These are phyloP conservation scores for Globisporangium uncinulatum DNA, from an alignment of 352 stramenopile species.

Conservation along the genomic window DNA sequence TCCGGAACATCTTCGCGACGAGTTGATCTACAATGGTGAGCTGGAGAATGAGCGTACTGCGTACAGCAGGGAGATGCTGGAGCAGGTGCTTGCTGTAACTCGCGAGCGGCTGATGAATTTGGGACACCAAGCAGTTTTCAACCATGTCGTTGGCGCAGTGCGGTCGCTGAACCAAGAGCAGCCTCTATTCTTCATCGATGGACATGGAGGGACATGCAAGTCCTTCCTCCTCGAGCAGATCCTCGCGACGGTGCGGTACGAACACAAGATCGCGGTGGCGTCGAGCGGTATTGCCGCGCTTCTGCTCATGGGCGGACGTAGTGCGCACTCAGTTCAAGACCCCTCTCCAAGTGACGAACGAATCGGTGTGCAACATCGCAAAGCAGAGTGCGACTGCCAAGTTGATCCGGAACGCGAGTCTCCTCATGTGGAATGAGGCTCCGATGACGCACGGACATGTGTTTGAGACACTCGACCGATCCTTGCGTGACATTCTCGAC, in stretches of 20 bases:
- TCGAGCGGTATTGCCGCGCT: slow-evolving; percentile 25
- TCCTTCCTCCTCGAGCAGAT: slow-evolving; percentile 20
- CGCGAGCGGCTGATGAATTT: not conserved
- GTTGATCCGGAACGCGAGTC: slow-evolving; percentile 8
- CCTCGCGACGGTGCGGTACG: slow-evolving; percentile 13
- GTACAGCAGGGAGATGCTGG: slow-evolving; percentile 13
- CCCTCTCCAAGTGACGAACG: slow-evolving; percentile 13
- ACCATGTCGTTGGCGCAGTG: not conserved
- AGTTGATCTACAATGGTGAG: not conserved
- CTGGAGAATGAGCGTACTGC: slow-evolving; percentile 1
- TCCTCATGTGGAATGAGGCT: slow-evolving; percentile 12
- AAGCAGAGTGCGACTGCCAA: slow-evolving; percentile 14
- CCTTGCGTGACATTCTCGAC: slow-evolving; percentile 13
- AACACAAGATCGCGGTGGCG: slow-evolving; percentile 17
- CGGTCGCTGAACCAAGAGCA: not conserved
- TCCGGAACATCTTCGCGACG: slow-evolving; percentile 2
- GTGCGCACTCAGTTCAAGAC: slow-evolving; percentile 28
- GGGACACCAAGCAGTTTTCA: not conserved
- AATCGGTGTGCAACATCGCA: slow-evolving; percentile 16
- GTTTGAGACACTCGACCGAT: slow-evolving; percentile 21
- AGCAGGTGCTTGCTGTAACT: slow-evolving; percentile 10
- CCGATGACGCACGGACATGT: slow-evolving; percentile 9
- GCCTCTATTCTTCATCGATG: slow-evolving; percentile 26
- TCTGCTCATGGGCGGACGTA: slow-evolving; percentile 23
- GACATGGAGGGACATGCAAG: slow-evolving; percentile 27